A percentile compares a stretch with the other conserved stretches of the same genome.
Evolutionary conservation across 805 yeast genomes (phyloP).

Genomic region (Blastobotrys robertii): DNA sequence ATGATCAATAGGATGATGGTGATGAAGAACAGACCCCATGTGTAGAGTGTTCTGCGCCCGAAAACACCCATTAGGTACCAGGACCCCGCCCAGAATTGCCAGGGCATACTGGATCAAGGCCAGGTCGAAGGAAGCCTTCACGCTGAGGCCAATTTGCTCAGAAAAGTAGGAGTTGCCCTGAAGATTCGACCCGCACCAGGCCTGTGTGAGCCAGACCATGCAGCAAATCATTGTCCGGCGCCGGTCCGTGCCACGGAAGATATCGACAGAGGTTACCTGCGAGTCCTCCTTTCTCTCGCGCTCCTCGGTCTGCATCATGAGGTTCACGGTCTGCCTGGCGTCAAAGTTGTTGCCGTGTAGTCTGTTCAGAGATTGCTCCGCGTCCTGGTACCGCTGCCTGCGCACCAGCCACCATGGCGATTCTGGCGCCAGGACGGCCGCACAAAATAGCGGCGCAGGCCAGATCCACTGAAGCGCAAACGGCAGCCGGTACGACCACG

Average conservation of each 20-base stretch:
- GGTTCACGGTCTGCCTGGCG: too few relatives aligned
- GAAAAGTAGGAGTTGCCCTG: slow-evolving; percentile 40
- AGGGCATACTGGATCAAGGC: slow-evolving; percentile 37
- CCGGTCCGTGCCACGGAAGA: neutral
- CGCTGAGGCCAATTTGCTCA: slow-evolving; percentile 29
- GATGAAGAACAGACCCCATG: slow-evolving; percentile 9
- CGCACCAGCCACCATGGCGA: slow-evolving; percentile 49
- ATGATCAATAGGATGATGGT: slow-evolving; percentile 8
- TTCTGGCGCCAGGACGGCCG: slow-evolving; percentile 37
- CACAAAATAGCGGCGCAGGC: slow-evolving; percentile 39
- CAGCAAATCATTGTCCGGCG: neutral
- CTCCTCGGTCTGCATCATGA: neutral
- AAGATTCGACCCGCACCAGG: neutral
- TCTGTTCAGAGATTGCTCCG: slow-evolving; percentile 32
- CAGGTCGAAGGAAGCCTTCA: slow-evolving; percentile 34
- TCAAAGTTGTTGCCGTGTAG: too few relatives aligned
- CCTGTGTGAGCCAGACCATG: neutral
- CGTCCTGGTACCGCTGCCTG: slow-evolving; percentile 33
- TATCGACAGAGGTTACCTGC: neutral
- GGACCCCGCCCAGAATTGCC: slow-evolving; percentile 35
- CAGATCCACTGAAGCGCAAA: slow-evolving; percentile 53
- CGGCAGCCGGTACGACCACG: slow-evolving; percentile 41
- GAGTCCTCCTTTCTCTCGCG: neutral
- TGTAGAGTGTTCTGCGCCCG: slow-evolving; percentile 18
- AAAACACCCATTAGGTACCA: slow-evolving; percentile 15